Evolutionary conservation across 2,329 filamentous ascomycete species (phyloP), one percentile per base, ranked within the genome.

Genomic region (Lomentospora prolificans): DNA sequence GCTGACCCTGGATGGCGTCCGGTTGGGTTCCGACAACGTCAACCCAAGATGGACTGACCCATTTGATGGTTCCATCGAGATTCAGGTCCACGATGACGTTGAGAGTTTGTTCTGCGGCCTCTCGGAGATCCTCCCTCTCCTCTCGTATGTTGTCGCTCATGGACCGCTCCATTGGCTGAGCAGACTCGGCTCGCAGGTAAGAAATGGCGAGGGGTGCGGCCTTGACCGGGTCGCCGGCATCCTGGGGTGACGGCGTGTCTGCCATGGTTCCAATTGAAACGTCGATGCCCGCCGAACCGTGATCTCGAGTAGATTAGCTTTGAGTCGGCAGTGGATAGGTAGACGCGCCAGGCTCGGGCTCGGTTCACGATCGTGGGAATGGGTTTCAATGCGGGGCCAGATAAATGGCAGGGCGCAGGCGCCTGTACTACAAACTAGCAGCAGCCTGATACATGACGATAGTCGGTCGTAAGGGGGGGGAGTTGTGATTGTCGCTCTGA

Each of bases 41-140:
- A 58, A 83, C 82, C 94, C 94, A 99, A 14, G 92, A 96, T 10
- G 91, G 89, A 68, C 92, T 97, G 64, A 95, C 91, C 89, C 94
- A 99, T 71, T 90, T 87, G 64, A 99, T 87, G 59, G 84, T 87
- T 61, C 90, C 90, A 66, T 96, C 88, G 56, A 97, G 80, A 65
- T 90, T 90, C 61, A 99, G 78, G 72, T 99, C 92, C 67, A 99
- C 80, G 68, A 99, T 96, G 60, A 95, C 89, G 70, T 97, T 99
- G 67, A 96, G 79, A 22, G 91, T 96, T 74, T 96, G 90, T 72
- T 97, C 92, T 53, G 92, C 94, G 41, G 92, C 94, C 74, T 96
- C 89, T 66, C 91, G 90, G 62, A 99, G 80, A 68, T 97, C 92
- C 67, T 96, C 88, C 60, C 91, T 83, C 74, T 97, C 90, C 66